These are phyloP conservation scores for Graphilbum fragrans DNA, from an alignment of 2,329 filamentous ascomycete species.

Conservation along the genomic window DNA sequence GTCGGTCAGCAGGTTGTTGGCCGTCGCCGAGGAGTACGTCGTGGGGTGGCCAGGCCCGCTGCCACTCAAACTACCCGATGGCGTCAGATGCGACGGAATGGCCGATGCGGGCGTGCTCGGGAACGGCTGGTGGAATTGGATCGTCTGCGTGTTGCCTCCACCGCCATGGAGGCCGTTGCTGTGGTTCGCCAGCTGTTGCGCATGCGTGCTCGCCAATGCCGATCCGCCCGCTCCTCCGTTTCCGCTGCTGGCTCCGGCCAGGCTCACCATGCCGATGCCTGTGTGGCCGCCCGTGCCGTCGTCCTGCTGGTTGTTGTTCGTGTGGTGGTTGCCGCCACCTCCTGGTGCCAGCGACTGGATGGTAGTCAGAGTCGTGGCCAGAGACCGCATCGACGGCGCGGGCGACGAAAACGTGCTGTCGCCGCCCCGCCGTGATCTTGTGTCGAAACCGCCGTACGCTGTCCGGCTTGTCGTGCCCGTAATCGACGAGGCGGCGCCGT, in stretches of 20 bases:
- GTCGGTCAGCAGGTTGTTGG: slow-evolving; percentile 71
- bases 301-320: slow-evolving; percentile 5
- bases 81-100: slow-evolving; percentile 57
- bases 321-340: slow-evolving; percentile 3
- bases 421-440: slow-evolving; percentile 50
- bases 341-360: slow-evolving; percentile 49
- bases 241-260: slow-evolving; percentile 25
- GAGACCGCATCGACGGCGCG: slow-evolving; percentile 65
- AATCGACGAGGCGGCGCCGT: slow-evolving; percentile 45
- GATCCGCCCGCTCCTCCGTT: slow-evolving; percentile 22
- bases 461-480: slow-evolving; percentile 72
- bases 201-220: neutral
- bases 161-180: slow-evolving; percentile 15
- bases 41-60: slow-evolving; percentile 40
- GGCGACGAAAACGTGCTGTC: slow-evolving; percentile 74
- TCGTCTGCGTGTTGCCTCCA: slow-evolving; percentile 27
- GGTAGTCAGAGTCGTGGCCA: slow-evolving; percentile 75
- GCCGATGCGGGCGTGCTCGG: slow-evolving; percentile 56
- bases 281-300: neutral
- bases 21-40: slow-evolving; percentile 67
- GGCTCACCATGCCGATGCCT: slow-evolving; percentile 8
- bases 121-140: slow-evolving; percentile 56
- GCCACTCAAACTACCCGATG: slow-evolving; percentile 9
- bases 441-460: slow-evolving; percentile 52
- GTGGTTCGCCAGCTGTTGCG: too few species aligned